Conservation (phyloP, 192 early-diverging fungal genomes). For the Chytriomyces sp. region DNA sequence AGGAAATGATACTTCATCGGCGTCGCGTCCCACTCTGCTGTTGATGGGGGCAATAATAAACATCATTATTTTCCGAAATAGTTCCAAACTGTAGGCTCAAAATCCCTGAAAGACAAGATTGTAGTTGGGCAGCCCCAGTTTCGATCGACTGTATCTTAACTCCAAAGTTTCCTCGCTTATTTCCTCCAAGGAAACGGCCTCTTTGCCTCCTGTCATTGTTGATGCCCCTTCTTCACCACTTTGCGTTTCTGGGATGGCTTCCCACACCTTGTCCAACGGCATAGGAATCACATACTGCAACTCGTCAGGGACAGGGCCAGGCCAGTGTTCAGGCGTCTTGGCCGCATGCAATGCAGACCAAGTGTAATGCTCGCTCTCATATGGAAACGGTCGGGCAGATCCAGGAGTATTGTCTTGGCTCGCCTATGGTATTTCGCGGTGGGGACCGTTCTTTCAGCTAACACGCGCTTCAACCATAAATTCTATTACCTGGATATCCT, state of each 20-base stretch:
- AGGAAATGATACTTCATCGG: no score
- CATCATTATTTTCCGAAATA: no score
- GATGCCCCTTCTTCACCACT: background rate
- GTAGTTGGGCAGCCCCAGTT: slow-evolving; percentile 27
- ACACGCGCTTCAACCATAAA: background rate
- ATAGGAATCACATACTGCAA: background rate
- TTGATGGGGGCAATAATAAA: no score
- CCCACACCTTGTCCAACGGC: slow-evolving; percentile 7
- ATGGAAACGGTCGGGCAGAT: slow-evolving; percentile 19
- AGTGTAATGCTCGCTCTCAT: background rate
- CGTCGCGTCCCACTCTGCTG: no score
- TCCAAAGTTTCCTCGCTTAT: slow-evolving; percentile 8
- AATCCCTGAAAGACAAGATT: slow-evolving; percentile 27
- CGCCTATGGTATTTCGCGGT: slow-evolving; percentile 3
- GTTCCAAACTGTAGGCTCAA: no score
- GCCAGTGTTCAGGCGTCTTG: background rate
- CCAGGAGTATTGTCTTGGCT: slow-evolving; percentile 17
- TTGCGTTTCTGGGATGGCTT: background rate
- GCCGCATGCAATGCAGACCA: slow-evolving; percentile 7
- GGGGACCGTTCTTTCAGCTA: background rate
- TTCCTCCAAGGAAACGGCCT: background rate
- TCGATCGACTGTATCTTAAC: background rate
- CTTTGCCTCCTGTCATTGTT: background rate
- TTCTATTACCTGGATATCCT: slow-evolving; percentile 13
- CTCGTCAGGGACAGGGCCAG: background rate